Base-by-base conservation (phyloP, 129 eudicot genomes). In the Lonicera japonica region DNA sequence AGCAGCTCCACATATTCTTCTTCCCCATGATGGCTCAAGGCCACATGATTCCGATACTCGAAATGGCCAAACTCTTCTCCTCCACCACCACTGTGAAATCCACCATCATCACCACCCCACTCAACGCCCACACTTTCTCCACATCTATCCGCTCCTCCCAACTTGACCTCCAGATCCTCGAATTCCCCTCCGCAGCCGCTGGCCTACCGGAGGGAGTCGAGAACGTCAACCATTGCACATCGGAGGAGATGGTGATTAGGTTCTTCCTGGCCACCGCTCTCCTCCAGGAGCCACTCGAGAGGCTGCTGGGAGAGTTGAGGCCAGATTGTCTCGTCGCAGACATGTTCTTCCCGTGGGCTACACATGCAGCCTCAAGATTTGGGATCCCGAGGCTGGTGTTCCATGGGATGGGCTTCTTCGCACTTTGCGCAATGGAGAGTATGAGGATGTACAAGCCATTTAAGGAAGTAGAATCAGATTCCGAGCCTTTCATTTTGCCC, bases 1-100 rank as follows among this genome's bases (percentile, higher is more conserved):
- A n/a, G 43, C 53, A 47, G 54, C 79, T 75, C 16, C 90, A 83
- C 50, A 66, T 80, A 0, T 56, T 70, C 1, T 73, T 87, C 52
- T 63, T 83, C 24, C 91, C 90, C 19, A 24, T 80, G 51, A 71
- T 76, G 66, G 90, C 80, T 20, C 79, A 79, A 11, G 90, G 90
- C 67, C 95, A 87, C 69, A 70, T 80, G 78, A 80, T 87, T 23
- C 90, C 95, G 5, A 64, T 65, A 36, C 43, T 82, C 5, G 90
- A 87, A 78, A 83, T 87, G 75, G 85, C 87, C 39, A 80, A 72
- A n/a, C 77, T 83, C 19, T 75, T 87, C 61, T 53, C 80, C 54
- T 65, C 95, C 10, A n/a, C n/a, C 77, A 70, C 5, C 82, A 80
- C 59, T n/a, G 56, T 73, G 19, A 76, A 64, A 59, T 39, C 80